These are phyloP conservation scores for Pythium brassicae DNA, from an alignment of 352 stramenopile species.

Conservation along the genomic window DNA sequence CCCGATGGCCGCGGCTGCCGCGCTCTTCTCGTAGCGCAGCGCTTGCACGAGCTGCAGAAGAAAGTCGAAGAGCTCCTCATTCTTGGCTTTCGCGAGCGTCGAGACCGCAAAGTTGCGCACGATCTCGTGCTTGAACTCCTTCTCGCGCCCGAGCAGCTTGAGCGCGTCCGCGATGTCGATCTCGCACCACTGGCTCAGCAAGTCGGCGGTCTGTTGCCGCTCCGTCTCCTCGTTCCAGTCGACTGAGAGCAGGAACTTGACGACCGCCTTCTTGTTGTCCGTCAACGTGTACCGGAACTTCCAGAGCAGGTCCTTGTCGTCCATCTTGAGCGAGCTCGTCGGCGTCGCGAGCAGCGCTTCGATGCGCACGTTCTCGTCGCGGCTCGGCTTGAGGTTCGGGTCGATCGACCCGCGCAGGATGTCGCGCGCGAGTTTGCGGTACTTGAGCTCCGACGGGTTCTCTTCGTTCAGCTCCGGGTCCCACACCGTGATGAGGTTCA, in stretches of 20 bases:
- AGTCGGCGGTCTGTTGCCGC: constrained; percentile 90
- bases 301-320: constrained; percentile 94
- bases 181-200: constrained; percentile 84
- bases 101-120: constrained; percentile 97
- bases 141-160: constrained; percentile 93
- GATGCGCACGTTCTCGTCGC: constrained; percentile 91
- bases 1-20: constrained; percentile 14
- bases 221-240: constrained; percentile 98
- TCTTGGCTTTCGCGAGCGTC: constrained; percentile 91
- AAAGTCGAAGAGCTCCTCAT: constrained; percentile 97
- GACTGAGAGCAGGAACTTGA: constrained; percentile 98
- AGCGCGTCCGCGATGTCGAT: constrained; percentile 98
- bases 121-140: constrained; percentile 87
- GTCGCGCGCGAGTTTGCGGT: constrained; percentile 95
- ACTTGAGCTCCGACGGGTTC: constrained; percentile 96
- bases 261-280: constrained; percentile 93
- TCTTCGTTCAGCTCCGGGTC: constrained; percentile 86
- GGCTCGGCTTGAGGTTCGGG: constrained; percentile 95
- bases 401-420: constrained; percentile 96
- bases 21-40: constrained; percentile 87
- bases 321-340: constrained; percentile 90
- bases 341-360: constrained; percentile 91
- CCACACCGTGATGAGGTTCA: constrained; percentile 73
- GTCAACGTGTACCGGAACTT: constrained; percentile 96
- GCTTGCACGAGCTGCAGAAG: constrained; percentile 98